phyloP scores from a whole-genome alignment of 768 basidiomycete species.

The Leucogyrophana mollusca region DNA sequence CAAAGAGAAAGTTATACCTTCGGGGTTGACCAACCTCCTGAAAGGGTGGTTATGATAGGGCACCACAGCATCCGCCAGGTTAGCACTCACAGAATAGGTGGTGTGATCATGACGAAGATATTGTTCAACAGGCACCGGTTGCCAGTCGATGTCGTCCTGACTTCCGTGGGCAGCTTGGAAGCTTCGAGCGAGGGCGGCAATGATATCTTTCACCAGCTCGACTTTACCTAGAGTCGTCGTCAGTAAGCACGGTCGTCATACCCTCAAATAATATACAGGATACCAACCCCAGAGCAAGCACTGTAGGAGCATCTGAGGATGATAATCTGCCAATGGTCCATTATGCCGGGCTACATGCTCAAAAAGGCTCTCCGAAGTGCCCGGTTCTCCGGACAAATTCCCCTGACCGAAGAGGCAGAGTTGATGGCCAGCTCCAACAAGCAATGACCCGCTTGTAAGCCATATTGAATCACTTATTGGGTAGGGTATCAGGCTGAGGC shows the following conservation, averaged over 20 bases:
- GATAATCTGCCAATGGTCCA: constrained; percentile 87
- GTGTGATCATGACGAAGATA: constrained; percentile 22
- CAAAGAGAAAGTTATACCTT: constrained; percentile 55
- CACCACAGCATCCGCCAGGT: background rate
- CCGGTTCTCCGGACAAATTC: constrained; percentile 14
- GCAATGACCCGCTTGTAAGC: constrained; percentile 79
- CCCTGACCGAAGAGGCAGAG: constrained; percentile 75
- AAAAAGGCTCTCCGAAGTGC: constrained; percentile 56
- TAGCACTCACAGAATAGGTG: constrained; percentile 14
- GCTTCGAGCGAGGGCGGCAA: constrained; percentile 58
- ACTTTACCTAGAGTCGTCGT: constrained; percentile 60
- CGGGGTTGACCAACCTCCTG: constrained; percentile 18
- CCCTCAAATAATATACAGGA: background rate
- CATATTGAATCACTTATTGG: constrained; percentile 90
- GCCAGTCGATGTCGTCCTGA: constrained; percentile 33
- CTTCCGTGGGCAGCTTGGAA: constrained; percentile 4
- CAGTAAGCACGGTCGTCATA: background rate
- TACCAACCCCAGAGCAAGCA: constrained; percentile 87
- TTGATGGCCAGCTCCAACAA: constrained; percentile 81
- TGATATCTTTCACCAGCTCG: constrained; percentile 80
- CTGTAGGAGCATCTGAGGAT: constrained; percentile 91
- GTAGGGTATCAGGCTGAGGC: constrained; percentile 65
- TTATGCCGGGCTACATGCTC: constrained; percentile 81
- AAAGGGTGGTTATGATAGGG: too few relatives aligned
- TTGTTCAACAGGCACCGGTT: constrained; percentile 55